Evolutionary conservation across 441 rosid species (phyloP), one percentile per base, ranked within the genome.

Genomic region (Erodium texanum): DNA sequence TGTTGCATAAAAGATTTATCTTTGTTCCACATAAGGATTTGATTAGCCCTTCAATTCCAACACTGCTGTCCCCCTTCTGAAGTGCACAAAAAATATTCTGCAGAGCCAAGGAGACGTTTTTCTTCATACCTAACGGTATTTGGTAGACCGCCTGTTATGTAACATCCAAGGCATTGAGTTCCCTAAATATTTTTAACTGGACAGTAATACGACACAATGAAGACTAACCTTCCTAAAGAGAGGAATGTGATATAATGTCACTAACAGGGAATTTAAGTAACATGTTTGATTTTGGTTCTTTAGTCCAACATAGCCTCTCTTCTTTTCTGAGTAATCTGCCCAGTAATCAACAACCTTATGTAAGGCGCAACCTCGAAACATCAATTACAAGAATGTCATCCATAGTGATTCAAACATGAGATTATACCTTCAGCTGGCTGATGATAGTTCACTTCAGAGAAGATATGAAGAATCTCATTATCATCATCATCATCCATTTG

Each of bases 361-460:
- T 18, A 85, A 88, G 69, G n/a, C n/a, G 83, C 86, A 14, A 87
- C 92, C 75, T 87, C 89, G 68, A n/a, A n/a, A 89, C 92, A 79
- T 87, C 92, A 59, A 87, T 73, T 24, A 80, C 22, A 64, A 83
- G 83, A 10, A 85, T 81, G 66, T 87, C 92, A 70, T 87, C 82
- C 81, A 82, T 77, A 32, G 3, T 4, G 15, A 11, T 48, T 15
- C 14, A 23, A 56, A 41, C 27, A 10, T 54, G 43, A 23, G 52
- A 63, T 14, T 19, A 67, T 62, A 89, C 98, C 98, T 86, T 92
- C 96, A 95, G 88, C 87, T 1, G 96, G 95, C 84, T 91, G 96
- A 36, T 94, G 95, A 56, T 90, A 93, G 67, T 90, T 86, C 87
- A 91, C 99, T 73, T 89, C n/a, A n/a, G n/a, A n/a, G n/a, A n/a